These are phyloP conservation scores for Suillus hirtellus DNA, from an alignment of 768 basidiomycete species.

Conservation along the genomic window DNA sequence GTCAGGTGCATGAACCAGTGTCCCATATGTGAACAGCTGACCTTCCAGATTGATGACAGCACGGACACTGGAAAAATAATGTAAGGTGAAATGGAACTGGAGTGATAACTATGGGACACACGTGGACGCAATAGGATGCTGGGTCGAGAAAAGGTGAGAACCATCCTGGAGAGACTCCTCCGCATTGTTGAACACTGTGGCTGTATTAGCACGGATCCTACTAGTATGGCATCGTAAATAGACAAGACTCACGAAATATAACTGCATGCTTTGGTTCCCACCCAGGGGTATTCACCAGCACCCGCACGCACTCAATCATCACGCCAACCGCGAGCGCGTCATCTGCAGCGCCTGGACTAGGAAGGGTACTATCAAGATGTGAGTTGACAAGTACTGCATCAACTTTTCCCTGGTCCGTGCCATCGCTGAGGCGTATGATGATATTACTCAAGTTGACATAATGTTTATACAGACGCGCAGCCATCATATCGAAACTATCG, in stretches of 20 bases:
- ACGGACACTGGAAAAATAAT: constrained; percentile 57
- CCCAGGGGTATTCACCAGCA: constrained; percentile 61
- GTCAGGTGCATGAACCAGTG: neutral
- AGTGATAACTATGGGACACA: constrained; percentile 37
- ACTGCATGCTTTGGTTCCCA: constrained; percentile 77
- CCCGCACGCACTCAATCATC: constrained; percentile 88
- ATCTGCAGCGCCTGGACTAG: constrained; percentile 86
- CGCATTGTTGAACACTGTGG: constrained; percentile 87
- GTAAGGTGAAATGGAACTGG: neutral
- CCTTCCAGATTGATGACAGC: constrained; percentile 92
- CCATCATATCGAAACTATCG: constrained; percentile 91
- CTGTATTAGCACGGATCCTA: neutral
- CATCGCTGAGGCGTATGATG: constrained; percentile 82
- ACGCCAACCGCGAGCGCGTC: constrained; percentile 87
- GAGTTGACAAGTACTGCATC: constrained; percentile 87
- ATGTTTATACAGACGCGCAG: constrained; percentile 77
- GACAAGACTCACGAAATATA: constrained; percentile 68
- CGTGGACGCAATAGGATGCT: constrained; percentile 75
- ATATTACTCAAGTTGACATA: constrained; percentile 90
- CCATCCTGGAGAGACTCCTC: constrained; percentile 96
- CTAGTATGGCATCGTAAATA: neutral
- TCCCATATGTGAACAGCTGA: constrained; percentile 25
- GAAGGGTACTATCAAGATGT: constrained; percentile 88
- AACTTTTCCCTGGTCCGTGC: constrained; percentile 67
- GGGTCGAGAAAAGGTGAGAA: constrained; percentile 90